phyloP scores from a whole-genome alignment of 2,329 filamentous ascomycete genomes.

The Myrmaecium sp. region DNA sequence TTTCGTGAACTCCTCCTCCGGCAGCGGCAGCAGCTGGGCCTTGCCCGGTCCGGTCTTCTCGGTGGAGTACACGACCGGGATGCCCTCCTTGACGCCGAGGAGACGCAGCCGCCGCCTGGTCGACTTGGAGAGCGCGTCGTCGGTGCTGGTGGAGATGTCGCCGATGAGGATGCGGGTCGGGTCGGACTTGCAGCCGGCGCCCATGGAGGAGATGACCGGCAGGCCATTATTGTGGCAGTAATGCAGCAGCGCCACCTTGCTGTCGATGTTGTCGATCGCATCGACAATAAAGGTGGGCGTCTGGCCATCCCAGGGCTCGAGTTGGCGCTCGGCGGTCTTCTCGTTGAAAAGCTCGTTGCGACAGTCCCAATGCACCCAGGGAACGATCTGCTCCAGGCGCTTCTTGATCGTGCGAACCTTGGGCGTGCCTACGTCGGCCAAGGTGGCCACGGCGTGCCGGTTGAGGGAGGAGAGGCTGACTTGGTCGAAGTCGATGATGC shows the following conservation, averaged over 20 bases:
- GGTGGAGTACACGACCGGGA: constrained; percentile 82
- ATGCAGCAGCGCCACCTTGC: constrained; percentile 77
- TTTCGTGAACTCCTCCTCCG: constrained; percentile 76
- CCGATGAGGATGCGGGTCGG: constrained; percentile 74
- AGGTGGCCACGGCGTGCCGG: constrained; percentile 83
- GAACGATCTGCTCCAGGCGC: constrained; percentile 68
- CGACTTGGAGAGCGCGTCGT: constrained; percentile 74
- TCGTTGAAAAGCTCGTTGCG: constrained; percentile 68
- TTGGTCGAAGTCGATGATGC: constrained; percentile 93
- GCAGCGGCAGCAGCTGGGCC: constrained; percentile 69
- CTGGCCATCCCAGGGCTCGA: constrained; percentile 50
- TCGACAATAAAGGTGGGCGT: constrained; percentile 82
- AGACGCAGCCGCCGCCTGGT: constrained; percentile 65
- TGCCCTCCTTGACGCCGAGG: constrained; percentile 64
- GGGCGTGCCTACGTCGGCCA: constrained; percentile 81
- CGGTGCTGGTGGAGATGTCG: constrained; percentile 74
- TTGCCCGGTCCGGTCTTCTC: constrained; percentile 85
- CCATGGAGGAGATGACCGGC: constrained; percentile 86
- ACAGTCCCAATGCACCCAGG: constrained; percentile 84
- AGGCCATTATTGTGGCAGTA: constrained; percentile 69
- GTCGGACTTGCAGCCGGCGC: constrained; percentile 83
- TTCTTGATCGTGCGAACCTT: constrained; percentile 77
- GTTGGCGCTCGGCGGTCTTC: constrained; percentile 44
- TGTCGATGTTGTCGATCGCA: constrained; percentile 96
- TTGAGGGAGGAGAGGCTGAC: constrained; percentile 90